Percentiles rank a stretch among this genome's conserved stretches.
phyloP scores from a whole-genome alignment of 2,329 filamentous ascomycete genomes.

The Elsinoe perseae region DNA sequence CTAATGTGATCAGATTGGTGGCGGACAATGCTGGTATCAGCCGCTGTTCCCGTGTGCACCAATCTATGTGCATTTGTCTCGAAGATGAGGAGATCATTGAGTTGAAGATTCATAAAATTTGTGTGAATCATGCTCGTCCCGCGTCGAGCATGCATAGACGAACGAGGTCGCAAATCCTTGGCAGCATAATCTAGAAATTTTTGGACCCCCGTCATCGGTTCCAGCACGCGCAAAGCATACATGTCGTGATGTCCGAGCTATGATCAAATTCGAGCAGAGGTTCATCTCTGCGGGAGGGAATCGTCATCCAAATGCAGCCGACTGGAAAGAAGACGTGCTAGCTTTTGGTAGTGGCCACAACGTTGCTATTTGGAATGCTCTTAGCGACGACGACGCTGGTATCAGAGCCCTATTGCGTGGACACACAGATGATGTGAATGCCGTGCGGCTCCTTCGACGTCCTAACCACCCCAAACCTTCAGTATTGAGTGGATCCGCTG shows the following conservation, averaged over 20 bases:
- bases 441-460: conserved; percentile 65
- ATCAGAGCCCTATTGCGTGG: conserved; percentile 56
- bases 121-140: too few relatives aligned
- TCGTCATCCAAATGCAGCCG: conserved; percentile 77
- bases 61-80: too few relatives aligned
- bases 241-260: neutral
- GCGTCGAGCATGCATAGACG: neutral
- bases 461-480: conserved; percentile 44
- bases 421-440: conserved; percentile 74
- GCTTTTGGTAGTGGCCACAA: conserved; percentile 87
- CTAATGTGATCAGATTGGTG: neutral
- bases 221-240: neutral
- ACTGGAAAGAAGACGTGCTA: conserved; percentile 70
- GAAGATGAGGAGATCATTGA: too few relatives aligned
- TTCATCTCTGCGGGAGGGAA: conserved; percentile 78
- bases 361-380: conserved; percentile 78
- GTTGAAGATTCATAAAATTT: too few relatives aligned
- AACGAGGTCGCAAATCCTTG: neutral
- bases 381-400: conserved; percentile 47
- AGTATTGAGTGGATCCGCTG: conserved; percentile 73
- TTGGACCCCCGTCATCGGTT: neutral
- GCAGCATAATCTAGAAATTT: neutral
- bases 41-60: too few relatives aligned
- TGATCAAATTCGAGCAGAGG: neutral
- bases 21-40: too few relatives aligned